phyloP scores from a whole-genome alignment of 2,329 filamentous ascomycete genomes.

The Leptoxyphium fumago region DNA sequence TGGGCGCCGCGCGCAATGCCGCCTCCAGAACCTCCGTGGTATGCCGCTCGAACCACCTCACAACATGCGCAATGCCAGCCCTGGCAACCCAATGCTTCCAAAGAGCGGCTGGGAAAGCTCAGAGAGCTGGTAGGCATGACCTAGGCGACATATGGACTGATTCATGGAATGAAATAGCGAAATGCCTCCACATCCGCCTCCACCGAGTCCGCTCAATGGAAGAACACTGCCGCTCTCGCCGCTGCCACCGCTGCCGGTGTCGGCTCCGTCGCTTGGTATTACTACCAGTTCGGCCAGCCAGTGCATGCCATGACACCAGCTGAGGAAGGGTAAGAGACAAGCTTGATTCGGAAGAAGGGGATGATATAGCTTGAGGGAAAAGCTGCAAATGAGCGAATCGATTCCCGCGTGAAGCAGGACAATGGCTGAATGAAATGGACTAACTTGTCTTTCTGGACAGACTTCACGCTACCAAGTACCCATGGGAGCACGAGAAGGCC shows the following conservation, averaged over 20 bases:
- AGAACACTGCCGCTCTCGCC: constrained; percentile 72
- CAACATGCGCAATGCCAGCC: neutral
- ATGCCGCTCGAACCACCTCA: neutral
- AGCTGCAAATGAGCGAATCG: constrained; percentile 11
- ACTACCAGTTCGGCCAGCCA: constrained; percentile 82
- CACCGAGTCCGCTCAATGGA: constrained; percentile 54
- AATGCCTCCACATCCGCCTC: constrained; percentile 57
- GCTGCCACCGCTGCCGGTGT: constrained; percentile 76
- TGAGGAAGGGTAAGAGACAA: constrained; percentile 83
- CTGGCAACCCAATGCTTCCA: too few species aligned
- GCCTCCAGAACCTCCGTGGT: neutral
- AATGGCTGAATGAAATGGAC: constrained; percentile 6
- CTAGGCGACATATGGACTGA: too few species aligned
- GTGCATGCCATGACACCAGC: constrained; percentile 80
- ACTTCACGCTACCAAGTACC: constrained; percentile 81
- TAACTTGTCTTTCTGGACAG: constrained; percentile 33
- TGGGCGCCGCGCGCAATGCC: neutral
- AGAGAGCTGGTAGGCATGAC: too few species aligned
- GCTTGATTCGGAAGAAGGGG: neutral
- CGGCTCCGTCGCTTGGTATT: constrained; percentile 92
- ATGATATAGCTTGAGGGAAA: constrained; percentile 3
- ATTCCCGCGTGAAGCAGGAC: constrained; percentile 10
- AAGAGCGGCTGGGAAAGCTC: too few species aligned
- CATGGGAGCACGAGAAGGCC: constrained; percentile 88
- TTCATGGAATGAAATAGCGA: constrained; percentile 24